Base-by-base conservation (phyloP, 2,329 filamentous ascomycete species). In the Alternaria metachromatica region DNA sequence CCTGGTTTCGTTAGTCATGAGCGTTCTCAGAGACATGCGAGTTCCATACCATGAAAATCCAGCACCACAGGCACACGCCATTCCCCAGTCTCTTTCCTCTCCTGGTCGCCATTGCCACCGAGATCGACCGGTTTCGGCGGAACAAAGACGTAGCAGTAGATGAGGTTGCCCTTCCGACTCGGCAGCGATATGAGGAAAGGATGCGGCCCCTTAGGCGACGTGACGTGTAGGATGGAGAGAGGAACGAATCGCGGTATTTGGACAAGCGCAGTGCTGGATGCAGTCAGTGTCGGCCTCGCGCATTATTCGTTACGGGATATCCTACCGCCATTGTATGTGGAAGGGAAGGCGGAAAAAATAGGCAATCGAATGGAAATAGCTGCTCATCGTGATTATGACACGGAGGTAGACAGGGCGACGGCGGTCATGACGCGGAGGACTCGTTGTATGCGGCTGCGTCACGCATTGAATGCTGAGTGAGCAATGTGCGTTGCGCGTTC, bases 61-160 rank as follows among this genome's bases (percentile, higher is more conserved):
- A 82, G 67, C 12, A 82, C 73, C 3, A 83, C 75, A 5, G 81
- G 81, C 13, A 79, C 76, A 60, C 69, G 74, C 76, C 76, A 79
- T 58, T 77, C 72, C 11, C 72, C 72, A 28, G 70, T 72, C 49
- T 61, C 43, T 33, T 66, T 65, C 6, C 72, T 62, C 13, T 58
- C 69, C 51, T 66, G 44, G 41, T 67, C 72, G 33, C 68, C 68
- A 58, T 71, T 63, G 46, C 68, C 68, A 37, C 69, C 67, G n/a
- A 71, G 58, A 50, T 74, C 68, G 55, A 80, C 73, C 6, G 76
- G 76, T 13, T 62, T 67, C 0, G 80, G 76, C n/a, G 81, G 81
- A 7, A 82, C 69, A 65, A 82, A 83, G 26, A 82, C 75, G 63
- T 82, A 82, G 23, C 80, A 67, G 6, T 80, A 77, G 25, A 83